A percentile compares a stretch with the other conserved stretches of the same genome.
phyloP scores from a whole-genome alignment of 345 rosid genomes.

The Murraya koenigii region DNA sequence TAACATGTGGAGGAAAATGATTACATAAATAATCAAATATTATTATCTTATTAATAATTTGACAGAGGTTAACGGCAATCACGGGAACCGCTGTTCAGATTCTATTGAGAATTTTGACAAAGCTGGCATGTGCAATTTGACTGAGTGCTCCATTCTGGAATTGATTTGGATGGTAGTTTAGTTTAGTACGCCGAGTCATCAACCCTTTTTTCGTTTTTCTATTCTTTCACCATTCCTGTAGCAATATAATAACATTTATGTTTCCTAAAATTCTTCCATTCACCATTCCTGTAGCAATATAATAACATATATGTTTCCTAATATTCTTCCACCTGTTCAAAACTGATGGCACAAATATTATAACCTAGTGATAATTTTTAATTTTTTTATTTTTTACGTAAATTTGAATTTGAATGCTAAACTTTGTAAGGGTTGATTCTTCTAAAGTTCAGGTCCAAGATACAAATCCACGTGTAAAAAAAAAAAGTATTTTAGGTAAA shows the following conservation, averaged over 20 bases:
- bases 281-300: not conserved
- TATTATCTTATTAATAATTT: not conserved
- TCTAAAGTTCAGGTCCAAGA: not conserved
- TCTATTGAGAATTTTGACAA: not conserved
- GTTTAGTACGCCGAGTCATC: not conserved
- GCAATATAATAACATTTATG: not conserved
- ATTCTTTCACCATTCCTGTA: not conserved
- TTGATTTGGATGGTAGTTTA: not conserved
- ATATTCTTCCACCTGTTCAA: not conserved
- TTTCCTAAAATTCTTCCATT: not conserved
- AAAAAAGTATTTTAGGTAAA: no score
- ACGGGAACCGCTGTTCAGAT: slow-evolving; percentile 20
- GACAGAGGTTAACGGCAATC: slow-evolving; percentile 22
- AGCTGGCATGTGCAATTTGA: slow-evolving; percentile 20
- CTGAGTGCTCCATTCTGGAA: not conserved
- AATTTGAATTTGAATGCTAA: not conserved
- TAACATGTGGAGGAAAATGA: slow-evolving; percentile 17
- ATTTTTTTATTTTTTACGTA: not conserved
- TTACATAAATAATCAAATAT: not conserved
- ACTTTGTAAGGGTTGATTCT: slow-evolving; percentile 16
- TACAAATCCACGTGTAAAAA: not conserved
- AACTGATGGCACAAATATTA: not conserved
- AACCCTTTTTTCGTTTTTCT: not conserved
- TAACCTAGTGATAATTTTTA: not conserved
- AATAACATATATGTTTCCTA: not conserved